These are phyloP conservation scores for Dalbergia cultrata DNA, from an alignment of 306 rosid species.

Conservation along the genomic window DNA sequence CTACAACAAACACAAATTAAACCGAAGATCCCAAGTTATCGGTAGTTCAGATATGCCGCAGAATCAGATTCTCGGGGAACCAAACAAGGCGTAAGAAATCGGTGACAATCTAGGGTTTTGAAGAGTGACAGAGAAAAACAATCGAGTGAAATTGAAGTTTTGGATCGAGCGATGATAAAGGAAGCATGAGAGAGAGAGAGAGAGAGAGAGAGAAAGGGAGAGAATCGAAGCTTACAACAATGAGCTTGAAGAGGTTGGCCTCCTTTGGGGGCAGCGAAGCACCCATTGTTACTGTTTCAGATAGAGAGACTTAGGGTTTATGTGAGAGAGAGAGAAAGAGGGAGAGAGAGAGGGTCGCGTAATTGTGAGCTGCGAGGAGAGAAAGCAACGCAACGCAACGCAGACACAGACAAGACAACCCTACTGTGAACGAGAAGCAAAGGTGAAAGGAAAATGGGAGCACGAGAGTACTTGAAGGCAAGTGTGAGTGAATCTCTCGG, in stretches of 20 bases:
- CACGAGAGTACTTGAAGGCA: no score
- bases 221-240: conserved; percentile 78
- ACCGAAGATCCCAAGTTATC: conserved; percentile 19
- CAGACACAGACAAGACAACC: not conserved
- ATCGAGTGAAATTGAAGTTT: conserved; percentile 36
- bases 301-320: conserved; percentile 25
- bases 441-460: no score
- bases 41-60: not conserved
- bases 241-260: conserved; percentile 99
- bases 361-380: not conserved
- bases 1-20: not conserved
- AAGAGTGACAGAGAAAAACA: conserved; percentile 1
- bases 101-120: conserved; percentile 63
- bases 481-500: no score
- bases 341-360: conserved; percentile 10
- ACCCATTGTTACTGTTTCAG: conserved; percentile 69
- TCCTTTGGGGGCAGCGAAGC: conserved; percentile 93
- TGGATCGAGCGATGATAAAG: conserved; percentile 40
- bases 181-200: not conserved
- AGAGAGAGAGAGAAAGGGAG: not conserved
- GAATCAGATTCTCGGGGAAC: conserved; percentile 13
- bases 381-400: not conserved
- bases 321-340: conserved; percentile 9
- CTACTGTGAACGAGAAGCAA: conserved; percentile 8
- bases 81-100: conserved; percentile 13